phyloP scores from a whole-genome alignment of 192 early-diverging fungal species.

The Coemansia sp. region DNA sequence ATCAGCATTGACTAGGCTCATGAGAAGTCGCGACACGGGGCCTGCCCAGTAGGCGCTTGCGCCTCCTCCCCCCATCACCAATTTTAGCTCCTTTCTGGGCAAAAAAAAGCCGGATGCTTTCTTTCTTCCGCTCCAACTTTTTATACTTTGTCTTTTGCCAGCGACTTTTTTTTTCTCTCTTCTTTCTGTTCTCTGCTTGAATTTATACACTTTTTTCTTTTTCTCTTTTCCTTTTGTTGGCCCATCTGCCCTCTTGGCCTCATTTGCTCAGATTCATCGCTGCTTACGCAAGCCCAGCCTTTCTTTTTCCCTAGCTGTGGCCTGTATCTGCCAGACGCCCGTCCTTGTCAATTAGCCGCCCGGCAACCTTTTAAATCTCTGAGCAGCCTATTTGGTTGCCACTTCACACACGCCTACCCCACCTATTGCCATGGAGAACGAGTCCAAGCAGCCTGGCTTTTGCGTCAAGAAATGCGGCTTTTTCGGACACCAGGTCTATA shows the following conservation, averaged over 20 bases:
- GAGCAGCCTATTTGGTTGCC: constrained; percentile 5
- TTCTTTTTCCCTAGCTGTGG: background rate
- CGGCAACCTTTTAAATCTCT: background rate
- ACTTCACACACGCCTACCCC: background rate
- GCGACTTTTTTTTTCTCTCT: background rate
- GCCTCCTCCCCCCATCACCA: background rate
- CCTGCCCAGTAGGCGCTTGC: background rate
- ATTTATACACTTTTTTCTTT: background rate
- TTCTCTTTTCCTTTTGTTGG: background rate
- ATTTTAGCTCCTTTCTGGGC: background rate
- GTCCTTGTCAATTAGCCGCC: background rate
- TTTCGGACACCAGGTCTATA: constrained; percentile 69
- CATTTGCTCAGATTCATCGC: background rate
- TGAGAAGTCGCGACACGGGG: background rate
- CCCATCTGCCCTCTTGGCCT: background rate
- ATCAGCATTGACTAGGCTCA: background rate
- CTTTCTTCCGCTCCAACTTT: background rate
- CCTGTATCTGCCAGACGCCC: background rate
- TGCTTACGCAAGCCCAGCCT: background rate
- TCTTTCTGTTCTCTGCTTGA: background rate
- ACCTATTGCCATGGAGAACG: constrained; percentile 54
- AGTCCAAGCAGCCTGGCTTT: constrained; percentile 57
- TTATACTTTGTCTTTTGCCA: background rate
- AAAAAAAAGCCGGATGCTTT: background rate
- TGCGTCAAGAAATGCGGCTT: constrained; percentile 73